Conservation (phyloP, 257 asterid genomes). For the Solanum medicagineum region DNA sequence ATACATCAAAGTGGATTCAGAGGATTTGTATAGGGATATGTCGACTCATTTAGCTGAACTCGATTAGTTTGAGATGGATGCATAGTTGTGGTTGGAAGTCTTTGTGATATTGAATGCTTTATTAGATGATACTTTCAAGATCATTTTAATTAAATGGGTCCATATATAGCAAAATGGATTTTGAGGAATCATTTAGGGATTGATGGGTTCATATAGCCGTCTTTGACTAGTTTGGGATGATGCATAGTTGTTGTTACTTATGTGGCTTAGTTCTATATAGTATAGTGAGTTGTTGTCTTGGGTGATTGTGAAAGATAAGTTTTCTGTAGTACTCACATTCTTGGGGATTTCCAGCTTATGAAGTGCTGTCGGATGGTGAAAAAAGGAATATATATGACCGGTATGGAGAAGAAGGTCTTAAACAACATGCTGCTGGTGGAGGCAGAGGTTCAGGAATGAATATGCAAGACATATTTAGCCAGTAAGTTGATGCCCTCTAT, state of each 20-base stretch:
- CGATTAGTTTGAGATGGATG: background rate
- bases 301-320: background rate
- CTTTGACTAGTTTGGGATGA: background rate
- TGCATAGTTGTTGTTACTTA: background rate
- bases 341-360: conserved; percentile 50
- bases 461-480: conserved; percentile 71
- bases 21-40: background rate
- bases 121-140: no score
- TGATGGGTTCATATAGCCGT: background rate
- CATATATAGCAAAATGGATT: background rate
- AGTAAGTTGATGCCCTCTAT: conserved; percentile 31
- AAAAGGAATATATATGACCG: conserved; percentile 75
- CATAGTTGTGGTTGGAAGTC: background rate
- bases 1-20: background rate
- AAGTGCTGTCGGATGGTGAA: conserved; percentile 72
- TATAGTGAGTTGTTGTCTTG: background rate
- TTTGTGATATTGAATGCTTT: background rate
- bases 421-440: conserved; percentile 88
- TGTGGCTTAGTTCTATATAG: background rate
- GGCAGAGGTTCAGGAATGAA: conserved; percentile 85
- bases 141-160: background rate
- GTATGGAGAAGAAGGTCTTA: conserved; percentile 87
- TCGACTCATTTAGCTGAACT: background rate
- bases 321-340: background rate
- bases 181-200: background rate